Percentiles rank a stretch among this genome's conserved stretches.
These are phyloP conservation scores for Phyllosticta citribraziliensis DNA, from an alignment of 2,329 filamentous ascomycete species.

Conservation along the genomic window DNA sequence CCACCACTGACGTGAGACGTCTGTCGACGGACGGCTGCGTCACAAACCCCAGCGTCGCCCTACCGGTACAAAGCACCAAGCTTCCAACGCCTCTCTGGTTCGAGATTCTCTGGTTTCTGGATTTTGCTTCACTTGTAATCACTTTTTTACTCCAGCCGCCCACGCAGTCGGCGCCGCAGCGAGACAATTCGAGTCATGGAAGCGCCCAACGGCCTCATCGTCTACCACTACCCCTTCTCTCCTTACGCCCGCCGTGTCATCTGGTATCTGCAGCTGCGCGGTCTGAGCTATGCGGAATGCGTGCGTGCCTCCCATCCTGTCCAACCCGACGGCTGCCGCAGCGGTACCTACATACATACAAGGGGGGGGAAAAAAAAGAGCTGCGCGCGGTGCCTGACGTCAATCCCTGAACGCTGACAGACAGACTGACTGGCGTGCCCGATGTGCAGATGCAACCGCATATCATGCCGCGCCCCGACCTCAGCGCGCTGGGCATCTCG, in stretches of 20 bases:
- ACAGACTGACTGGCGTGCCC: neutral
- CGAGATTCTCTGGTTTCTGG: neutral
- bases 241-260: slow-evolving; percentile 53
- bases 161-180: neutral
- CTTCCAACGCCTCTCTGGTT: neutral
- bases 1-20: neutral
- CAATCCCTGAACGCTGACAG: slow-evolving; percentile 2
- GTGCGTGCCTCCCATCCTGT: slow-evolving; percentile 32
- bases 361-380: neutral
- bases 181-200: slow-evolving; percentile 4
- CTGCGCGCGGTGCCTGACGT: slow-evolving; percentile 1
- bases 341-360: neutral
- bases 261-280: slow-evolving; percentile 57
- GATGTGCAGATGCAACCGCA: slow-evolving; percentile 50
- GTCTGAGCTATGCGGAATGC: slow-evolving; percentile 56
- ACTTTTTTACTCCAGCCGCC: neutral
- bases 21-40: neutral
- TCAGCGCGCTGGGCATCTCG: slow-evolving; percentile 49
- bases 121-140: neutral
- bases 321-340: neutral
- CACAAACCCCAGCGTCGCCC: neutral
- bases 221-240: slow-evolving; percentile 57
- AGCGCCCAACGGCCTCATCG: slow-evolving; percentile 38
- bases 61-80: neutral
- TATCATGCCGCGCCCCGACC: slow-evolving; percentile 56